Percentiles rank a stretch among this genome's conserved stretches.
Evolutionary conservation across 2,329 filamentous ascomycete genomes (phyloP).

Genomic region (Neodidymelliopsis sp.): DNA sequence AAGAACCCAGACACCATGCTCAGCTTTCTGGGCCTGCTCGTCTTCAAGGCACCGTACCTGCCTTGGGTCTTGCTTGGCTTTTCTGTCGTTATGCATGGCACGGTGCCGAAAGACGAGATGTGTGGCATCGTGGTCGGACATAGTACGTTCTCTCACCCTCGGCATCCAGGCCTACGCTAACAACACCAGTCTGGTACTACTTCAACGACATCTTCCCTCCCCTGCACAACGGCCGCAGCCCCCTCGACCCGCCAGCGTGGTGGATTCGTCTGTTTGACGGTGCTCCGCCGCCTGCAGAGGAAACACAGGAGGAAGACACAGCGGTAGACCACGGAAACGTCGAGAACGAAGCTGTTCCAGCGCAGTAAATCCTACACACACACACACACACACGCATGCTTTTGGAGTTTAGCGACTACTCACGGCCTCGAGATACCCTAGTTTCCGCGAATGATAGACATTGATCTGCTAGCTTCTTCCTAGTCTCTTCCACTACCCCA

Average conservation of each 20-base stretch:
- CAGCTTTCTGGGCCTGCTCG: slow-evolving; percentile 83
- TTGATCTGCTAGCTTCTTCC: background rate
- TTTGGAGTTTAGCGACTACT: slow-evolving; percentile 32
- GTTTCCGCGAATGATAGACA: slow-evolving; percentile 18
- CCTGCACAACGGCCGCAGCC: slow-evolving; percentile 81
- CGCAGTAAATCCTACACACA: slow-evolving; percentile 21
- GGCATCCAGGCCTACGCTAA: slow-evolving; percentile 16
- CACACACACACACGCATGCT: slow-evolving; percentile 15
- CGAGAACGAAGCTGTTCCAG: slow-evolving; percentile 20
- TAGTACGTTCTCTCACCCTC: slow-evolving; percentile 51
- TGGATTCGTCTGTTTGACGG: slow-evolving; percentile 85
- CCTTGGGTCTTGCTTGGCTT: slow-evolving; percentile 97
- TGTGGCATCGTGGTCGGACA: slow-evolving; percentile 95
- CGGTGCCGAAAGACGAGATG: slow-evolving; percentile 92
- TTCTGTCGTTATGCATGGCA: slow-evolving; percentile 88
- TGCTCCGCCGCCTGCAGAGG: slow-evolving; percentile 33
- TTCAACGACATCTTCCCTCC: slow-evolving; percentile 96
- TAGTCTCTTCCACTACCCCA: background rate
- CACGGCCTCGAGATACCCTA: slow-evolving; percentile 39
- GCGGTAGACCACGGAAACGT: slow-evolving; percentile 9
- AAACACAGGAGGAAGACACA: slow-evolving; percentile 22
- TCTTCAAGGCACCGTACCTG: slow-evolving; percentile 92
- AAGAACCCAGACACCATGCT: slow-evolving; percentile 91
- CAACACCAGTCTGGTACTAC: slow-evolving; percentile 82
- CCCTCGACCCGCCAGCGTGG: slow-evolving; percentile 87